phyloP scores from a whole-genome alignment of 2,329 filamentous ascomycete species.

The Volutella citrinella region DNA sequence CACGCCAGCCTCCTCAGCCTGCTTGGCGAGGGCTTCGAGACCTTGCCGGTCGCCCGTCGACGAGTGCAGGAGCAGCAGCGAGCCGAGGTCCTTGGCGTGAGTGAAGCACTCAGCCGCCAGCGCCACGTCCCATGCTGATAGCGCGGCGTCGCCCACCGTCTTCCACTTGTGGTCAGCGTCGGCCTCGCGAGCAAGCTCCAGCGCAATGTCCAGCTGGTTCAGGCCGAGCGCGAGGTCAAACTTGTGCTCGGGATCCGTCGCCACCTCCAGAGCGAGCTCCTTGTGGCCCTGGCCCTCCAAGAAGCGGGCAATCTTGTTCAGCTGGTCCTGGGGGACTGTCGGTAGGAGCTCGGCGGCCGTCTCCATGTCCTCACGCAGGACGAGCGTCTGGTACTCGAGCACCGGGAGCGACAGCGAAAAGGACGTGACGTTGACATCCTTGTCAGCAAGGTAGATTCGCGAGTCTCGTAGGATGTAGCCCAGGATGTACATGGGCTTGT shows the following conservation, averaged over 20 bases:
- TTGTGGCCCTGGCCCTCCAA: conserved; percentile 97
- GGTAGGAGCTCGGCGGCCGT: conserved; percentile 80
- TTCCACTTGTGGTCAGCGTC: conserved; percentile 98
- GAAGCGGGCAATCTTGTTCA: conserved; percentile 98
- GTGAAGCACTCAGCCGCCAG: conserved; percentile 92
- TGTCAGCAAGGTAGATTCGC: conserved; percentile 92
- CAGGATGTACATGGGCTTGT: conserved; percentile 90
- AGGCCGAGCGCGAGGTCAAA: conserved; percentile 87
- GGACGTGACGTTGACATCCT: conserved; percentile 88
- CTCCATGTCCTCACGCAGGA: conserved; percentile 91
- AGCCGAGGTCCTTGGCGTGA: conserved; percentile 86
- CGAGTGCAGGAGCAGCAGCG: conserved; percentile 81
- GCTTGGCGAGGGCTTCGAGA: conserved; percentile 65
- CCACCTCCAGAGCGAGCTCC: conserved; percentile 89
- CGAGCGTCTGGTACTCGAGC: conserved; percentile 94
- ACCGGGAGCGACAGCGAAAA: conserved; percentile 89
- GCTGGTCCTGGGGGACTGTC: conserved; percentile 84
- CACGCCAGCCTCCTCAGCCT: conserved; percentile 72
- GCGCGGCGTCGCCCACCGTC: conserved; percentile 87
- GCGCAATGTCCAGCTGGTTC: conserved; percentile 78
- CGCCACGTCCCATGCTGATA: conserved; percentile 80
- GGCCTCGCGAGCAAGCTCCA: conserved; percentile 77
- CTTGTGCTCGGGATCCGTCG: conserved; percentile 92
- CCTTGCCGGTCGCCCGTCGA: conserved; percentile 78
- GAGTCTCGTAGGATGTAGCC: conserved; percentile 95